These are phyloP conservation scores for Curvularia hawaiiensis DNA, from an alignment of 2,329 filamentous ascomycete species.

Conservation along the genomic window DNA sequence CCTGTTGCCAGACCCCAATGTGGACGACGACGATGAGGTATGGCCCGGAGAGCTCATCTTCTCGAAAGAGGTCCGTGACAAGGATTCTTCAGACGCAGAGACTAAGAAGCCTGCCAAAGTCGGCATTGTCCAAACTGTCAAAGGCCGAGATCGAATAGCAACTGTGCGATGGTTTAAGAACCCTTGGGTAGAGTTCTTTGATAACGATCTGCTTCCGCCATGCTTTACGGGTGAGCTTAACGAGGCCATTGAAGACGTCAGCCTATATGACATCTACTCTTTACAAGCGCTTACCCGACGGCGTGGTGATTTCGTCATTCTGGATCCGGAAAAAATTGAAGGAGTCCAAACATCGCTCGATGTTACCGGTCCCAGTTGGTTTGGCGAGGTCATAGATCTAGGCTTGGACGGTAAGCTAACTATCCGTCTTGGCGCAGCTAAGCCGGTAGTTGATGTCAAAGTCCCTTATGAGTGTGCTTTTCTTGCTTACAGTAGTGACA, in stretches of 20 bases:
- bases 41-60: constrained; percentile 63
- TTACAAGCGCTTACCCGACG: constrained; percentile 56
- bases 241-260: constrained; percentile 56
- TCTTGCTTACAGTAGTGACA: constrained; percentile 54
- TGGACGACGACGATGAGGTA: constrained; percentile 61
- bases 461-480: constrained; percentile 56
- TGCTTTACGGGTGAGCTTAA: constrained; percentile 51
- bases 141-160: constrained; percentile 62
- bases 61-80: constrained; percentile 48
- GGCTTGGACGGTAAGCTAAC: constrained; percentile 59
- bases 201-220: constrained; percentile 48
- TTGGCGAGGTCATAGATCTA: constrained; percentile 62
- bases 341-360: constrained; percentile 16
- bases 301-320: constrained; percentile 59
- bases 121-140: constrained; percentile 62
- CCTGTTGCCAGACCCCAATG: constrained; percentile 56
- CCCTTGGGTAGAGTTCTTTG: constrained; percentile 40
- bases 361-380: constrained; percentile 52
- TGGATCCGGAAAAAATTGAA: constrained; percentile 45
- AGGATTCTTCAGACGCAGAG: constrained; percentile 27
- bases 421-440: constrained; percentile 59
- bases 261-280: constrained; percentile 62
- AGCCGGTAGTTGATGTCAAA: constrained; percentile 56
- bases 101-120: constrained; percentile 54
- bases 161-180: constrained; percentile 59